Conservation (phyloP, 1,284 basidiomycete species). For the Gymnopus androsaceus region DNA sequence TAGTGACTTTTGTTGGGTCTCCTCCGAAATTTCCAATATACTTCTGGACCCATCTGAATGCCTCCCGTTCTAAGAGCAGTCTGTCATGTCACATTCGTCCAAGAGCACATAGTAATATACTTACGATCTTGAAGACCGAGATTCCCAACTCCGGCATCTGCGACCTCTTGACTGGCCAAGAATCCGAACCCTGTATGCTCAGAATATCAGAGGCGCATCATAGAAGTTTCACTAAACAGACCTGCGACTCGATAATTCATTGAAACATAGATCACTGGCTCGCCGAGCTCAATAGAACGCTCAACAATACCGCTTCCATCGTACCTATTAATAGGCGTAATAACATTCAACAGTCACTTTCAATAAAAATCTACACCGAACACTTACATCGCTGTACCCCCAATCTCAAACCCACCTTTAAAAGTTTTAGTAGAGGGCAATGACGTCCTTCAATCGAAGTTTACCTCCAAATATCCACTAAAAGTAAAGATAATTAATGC, state of each 20-base stretch:
- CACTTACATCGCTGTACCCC: constrained; percentile 36
- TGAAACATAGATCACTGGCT: constrained; percentile 55
- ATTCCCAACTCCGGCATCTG: constrained; percentile 46
- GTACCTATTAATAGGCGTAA: constrained; percentile 35
- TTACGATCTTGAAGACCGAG: constrained; percentile 46
- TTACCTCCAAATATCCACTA: constrained; percentile 57
- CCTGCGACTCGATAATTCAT: constrained; percentile 51
- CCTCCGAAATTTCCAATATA: constrained; percentile 68
- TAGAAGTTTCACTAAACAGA: constrained; percentile 7
- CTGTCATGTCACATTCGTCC: not conserved
- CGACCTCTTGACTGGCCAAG: constrained; percentile 43
- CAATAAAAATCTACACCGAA: no score
- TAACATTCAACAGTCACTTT: not conserved
- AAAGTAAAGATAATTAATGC: not conserved
- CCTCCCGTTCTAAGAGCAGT: constrained; percentile 44
- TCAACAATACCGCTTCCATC: constrained; percentile 47
- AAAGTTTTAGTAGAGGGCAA: not conserved
- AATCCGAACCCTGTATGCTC: constrained; percentile 36
- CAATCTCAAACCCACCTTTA: constrained; percentile 46
- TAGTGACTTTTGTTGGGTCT: constrained; percentile 56
- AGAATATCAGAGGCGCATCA: not conserved
- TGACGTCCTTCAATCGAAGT: not conserved
- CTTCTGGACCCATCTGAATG: constrained; percentile 66
- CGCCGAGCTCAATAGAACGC: constrained; percentile 46
- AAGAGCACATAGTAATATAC: constrained; percentile 9